Evolutionary conservation across 345 rosid species (phyloP), one percentile per base, ranked within the genome.

Genomic region (Syzygium aromaticum): DNA sequence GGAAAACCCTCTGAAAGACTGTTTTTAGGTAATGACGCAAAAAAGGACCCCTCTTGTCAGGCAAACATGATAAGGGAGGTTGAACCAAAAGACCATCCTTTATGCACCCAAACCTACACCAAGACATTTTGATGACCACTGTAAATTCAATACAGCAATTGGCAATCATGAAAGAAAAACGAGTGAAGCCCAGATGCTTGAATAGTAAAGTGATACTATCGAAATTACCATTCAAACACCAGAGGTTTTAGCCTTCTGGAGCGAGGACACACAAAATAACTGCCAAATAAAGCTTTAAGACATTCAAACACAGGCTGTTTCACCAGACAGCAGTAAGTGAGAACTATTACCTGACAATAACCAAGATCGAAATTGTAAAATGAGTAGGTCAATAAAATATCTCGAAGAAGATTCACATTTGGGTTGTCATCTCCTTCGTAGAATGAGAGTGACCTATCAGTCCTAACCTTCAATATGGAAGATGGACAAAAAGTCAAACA

Each of bases 301-400:
- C 77, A 28, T 19, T 10, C 22, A 33, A 64, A 17, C 43, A 86
- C 54, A 51, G 53, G 77, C 51, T 54, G 80, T 46, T 59, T 61
- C 83, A 22, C 40, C 82, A 87, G 28, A 54, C 43, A 27, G 27
- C 80, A 73, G 7, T 73, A 17, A 33, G 80, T 85, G 85, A 64
- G 82, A 85, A 87, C 49, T 85, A 87, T 89, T 91, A 96, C 99
- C 98, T 98, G 99, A 92, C 99, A 96, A 92, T 98, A 98, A 86
- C 99, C 98, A 64, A 98, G 97, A 91, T 98, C 99, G 54, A 98
- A 98, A 86, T 96, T 96, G 92, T 96, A 98, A 92, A 98, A 96
- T 84, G 98, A 98, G 88, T 96, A 98, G 3, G 98, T 94, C 94
- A 96, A 89, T 13, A 96, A 90, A 93, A 96, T 94, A 93, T 98